Evolutionary conservation across 148 eudicot genomes (phyloP), one percentile per base, ranked within the genome.

Genomic region (Vaccinium corymbosum): DNA sequence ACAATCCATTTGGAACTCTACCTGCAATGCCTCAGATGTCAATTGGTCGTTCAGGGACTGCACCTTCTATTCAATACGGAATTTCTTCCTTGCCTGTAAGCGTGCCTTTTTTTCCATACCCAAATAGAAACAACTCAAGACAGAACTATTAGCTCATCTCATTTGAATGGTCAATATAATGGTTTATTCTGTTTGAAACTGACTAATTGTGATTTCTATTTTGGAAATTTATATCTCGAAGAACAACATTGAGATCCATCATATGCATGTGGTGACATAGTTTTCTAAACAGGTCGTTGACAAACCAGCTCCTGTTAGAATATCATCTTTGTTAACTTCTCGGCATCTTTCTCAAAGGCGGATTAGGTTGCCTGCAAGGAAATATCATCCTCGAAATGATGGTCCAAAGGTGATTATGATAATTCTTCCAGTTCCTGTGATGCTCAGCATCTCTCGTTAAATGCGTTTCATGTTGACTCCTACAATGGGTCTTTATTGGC

Each of bases 1-100:
- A 92, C 83, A 95, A 95, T 89, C 99, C 99, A 50, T 97, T 97
- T 90, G 99, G 99, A 83, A 93, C 91, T 78, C 90, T 97, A 81
- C 99, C 99, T 76, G 92, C 98, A 49, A 89, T 93, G 93, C 99
- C 99, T 75, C 95, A 92, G 81, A 94, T 97, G 90, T 95, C 98
- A 81, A 92, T 95, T 89, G 98, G 95, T 38, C 95, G 91, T 84
- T 82, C 87, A n/a, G 97, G 99, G 82, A 85, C 94, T 80, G 89
- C 98, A 84, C 91, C 95, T 80, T 90, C 97, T 76, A 87, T 97
- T 85, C 99, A 97, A 83, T 97, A 94, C 90, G 99, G 99, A 88
- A 93, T 94, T 84, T 92, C 98, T 79, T 94, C 92, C 88, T 87
- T 97, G 92, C 99, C 99, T 50, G 99, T 97, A 90, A 89, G 90